Evolutionary conservation across 1,139 yeast genomes (phyloP).

Genomic region (Sugiyamaella sp.): DNA sequence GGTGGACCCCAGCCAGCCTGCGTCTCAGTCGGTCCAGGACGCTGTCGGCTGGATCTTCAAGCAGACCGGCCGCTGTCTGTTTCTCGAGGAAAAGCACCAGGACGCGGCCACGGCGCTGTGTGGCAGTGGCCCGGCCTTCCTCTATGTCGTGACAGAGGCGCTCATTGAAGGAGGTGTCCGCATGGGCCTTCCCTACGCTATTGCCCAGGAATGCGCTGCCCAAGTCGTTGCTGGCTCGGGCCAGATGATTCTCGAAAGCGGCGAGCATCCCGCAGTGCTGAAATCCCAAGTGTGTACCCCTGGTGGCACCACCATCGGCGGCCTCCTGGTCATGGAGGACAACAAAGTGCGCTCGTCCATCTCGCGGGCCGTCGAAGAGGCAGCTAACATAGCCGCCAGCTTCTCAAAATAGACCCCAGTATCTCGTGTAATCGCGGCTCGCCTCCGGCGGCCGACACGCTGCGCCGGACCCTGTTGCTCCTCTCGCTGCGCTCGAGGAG

Average conservation of each 20-base stretch:
- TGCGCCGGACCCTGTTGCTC: constrained; percentile 5
- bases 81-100: constrained; percentile 73
- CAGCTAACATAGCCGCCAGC: constrained; percentile 79
- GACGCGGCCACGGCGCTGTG: constrained; percentile 95
- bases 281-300: constrained; percentile 94
- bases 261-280: constrained; percentile 88
- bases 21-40: constrained; percentile 57
- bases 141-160: constrained; percentile 85
- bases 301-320: constrained; percentile 98
- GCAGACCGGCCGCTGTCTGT: constrained; percentile 56
- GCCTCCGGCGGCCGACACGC: constrained; percentile 1
- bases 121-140: constrained; percentile 97
- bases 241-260: constrained; percentile 76
- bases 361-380: constrained; percentile 87
- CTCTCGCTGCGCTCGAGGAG: constrained; percentile 9
- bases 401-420: constrained; percentile 46
- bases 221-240: constrained; percentile 98
- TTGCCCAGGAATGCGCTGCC: constrained; percentile 88
- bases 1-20: constrained; percentile 34
- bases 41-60: constrained; percentile 58
- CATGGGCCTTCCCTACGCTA: constrained; percentile 89
- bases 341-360: constrained; percentile 85
- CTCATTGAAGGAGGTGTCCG: constrained; percentile 92
- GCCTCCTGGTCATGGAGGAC: constrained; percentile 89
- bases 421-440: background rate